Base-by-base conservation (phyloP, 1,139 yeast genomes). In the Lodderomyces theae region DNA sequence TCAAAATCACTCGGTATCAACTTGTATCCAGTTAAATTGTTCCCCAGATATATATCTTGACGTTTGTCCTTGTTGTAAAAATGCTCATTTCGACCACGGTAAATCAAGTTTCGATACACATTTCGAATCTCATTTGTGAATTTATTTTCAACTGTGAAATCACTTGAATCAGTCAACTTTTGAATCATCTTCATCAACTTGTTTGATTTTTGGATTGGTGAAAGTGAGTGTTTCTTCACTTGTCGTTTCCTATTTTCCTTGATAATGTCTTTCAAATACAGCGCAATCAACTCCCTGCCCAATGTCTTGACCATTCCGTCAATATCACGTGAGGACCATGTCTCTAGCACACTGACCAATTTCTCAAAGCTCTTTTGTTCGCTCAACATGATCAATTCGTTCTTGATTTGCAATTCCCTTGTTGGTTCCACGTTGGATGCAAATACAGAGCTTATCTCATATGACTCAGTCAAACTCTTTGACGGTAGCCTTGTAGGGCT, bases 1-100 rank as follows among this genome's bases (percentile, higher is more conserved):
- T 71, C 75, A 48, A 61, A 70, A 51, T 72, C 77, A 3, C 47
- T 45, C 1, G 56, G 51, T 5, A 48, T 45, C 24, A 68, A 51
- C 35, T 45, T 43, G 41, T 56, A 54, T 1, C 62, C 64, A 1
- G 63, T 53, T 16, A 48, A 40, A 9, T 48, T 32, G 3, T 42
- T 39, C 12, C 58, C 51, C 5, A 36, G 41, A 42, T 59, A 59
- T 16, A 62, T 42, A 33, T 55, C 48, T 1, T 43, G 37, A 34
- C 64, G 51, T 33, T 54, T 49, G 3, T 44, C 43, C 17, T 37
- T 34, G 18, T 50, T 47, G 43, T 66, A 66, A 8, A 66, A 49
- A 39, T 50, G 53, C n/a, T 50, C 57, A 2, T 34, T 34, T 11
- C 53, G 35, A 19, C 28, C 22, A 2, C 53, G 48, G 41, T 55